phyloP scores from a whole-genome alignment of 2,329 filamentous ascomycete genomes.

The Trichoderma aggressivum region DNA sequence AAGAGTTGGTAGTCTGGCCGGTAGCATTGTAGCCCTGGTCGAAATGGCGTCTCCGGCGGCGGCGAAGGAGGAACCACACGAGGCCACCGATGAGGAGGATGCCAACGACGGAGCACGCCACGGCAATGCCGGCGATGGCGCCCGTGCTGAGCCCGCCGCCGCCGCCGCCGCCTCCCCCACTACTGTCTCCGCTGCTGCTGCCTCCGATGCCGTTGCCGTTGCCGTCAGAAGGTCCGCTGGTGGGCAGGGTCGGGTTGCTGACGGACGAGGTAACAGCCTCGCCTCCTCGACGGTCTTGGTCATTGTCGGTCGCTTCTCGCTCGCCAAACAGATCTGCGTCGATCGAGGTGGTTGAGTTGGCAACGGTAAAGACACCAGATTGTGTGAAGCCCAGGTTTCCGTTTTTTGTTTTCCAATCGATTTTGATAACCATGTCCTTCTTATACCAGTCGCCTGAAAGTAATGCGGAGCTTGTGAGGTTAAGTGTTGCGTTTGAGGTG shows the following conservation, averaged over 20 bases:
- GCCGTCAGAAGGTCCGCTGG: background rate
- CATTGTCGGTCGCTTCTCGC: background rate
- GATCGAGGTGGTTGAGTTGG: background rate
- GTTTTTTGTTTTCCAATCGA: conserved; percentile 18
- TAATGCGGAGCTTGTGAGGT: background rate
- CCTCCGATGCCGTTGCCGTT: background rate
- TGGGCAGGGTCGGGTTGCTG: background rate
- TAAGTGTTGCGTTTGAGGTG: background rate
- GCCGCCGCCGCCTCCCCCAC: conserved; percentile 10
- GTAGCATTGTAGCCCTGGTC: background rate
- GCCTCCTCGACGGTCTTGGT: background rate
- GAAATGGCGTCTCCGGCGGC: conserved; percentile 33
- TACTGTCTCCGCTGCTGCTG: background rate
- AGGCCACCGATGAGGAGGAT: conserved; percentile 40
- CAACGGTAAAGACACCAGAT: conserved; percentile 24
- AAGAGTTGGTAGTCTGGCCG: conserved; percentile 33
- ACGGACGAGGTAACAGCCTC: background rate
- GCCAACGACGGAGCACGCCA: conserved; percentile 38
- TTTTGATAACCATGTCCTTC: conserved; percentile 18
- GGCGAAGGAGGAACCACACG: conserved; percentile 44
- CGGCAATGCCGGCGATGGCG: conserved; percentile 47
- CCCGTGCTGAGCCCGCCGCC: conserved; percentile 35
- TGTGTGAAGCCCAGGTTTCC: conserved; percentile 7
- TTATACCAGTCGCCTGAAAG: background rate
- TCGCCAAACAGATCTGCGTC: background rate